phyloP scores from a whole-genome alignment of 2,329 filamentous ascomycete genomes.

The Trichoderma pleuroti region DNA sequence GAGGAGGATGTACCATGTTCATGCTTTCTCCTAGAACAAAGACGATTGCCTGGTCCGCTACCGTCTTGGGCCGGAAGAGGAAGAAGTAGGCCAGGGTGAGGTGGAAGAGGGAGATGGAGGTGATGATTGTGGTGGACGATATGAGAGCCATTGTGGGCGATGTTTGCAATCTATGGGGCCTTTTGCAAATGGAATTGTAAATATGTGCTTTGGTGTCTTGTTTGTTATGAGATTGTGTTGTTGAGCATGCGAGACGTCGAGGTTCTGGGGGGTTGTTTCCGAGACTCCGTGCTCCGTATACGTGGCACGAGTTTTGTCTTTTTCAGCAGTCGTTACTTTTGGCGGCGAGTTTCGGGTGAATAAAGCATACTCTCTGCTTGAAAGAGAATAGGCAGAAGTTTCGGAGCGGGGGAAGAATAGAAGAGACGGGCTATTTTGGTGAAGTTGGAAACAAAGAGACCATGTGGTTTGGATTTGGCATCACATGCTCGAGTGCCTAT shows the following conservation, averaged over 20 bases:
- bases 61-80: conserved; percentile 64
- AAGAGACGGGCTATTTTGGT: neutral
- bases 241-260: neutral
- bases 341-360: neutral
- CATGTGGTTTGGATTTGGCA: neutral
- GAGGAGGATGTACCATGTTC: conserved; percentile 60
- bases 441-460: neutral
- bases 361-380: neutral
- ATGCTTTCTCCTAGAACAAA: conserved; percentile 79
- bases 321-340: neutral
- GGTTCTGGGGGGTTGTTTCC: neutral
- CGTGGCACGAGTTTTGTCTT: conserved; percentile 10
- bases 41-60: conserved; percentile 78
- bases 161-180: conserved; percentile 13
- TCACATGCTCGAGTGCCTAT: neutral
- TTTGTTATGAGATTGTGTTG: neutral
- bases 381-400: neutral
- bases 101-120: conserved; percentile 78
- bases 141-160: conserved; percentile 68
- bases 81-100: conserved; percentile 81
- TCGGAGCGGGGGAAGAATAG: neutral
- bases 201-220: neutral
- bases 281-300: neutral
- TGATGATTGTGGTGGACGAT: conserved; percentile 75
- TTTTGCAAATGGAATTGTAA: neutral